Conservation (phyloP, 495 filamentous ascomycete genomes). For the Aspergillus baeticus region DNA sequence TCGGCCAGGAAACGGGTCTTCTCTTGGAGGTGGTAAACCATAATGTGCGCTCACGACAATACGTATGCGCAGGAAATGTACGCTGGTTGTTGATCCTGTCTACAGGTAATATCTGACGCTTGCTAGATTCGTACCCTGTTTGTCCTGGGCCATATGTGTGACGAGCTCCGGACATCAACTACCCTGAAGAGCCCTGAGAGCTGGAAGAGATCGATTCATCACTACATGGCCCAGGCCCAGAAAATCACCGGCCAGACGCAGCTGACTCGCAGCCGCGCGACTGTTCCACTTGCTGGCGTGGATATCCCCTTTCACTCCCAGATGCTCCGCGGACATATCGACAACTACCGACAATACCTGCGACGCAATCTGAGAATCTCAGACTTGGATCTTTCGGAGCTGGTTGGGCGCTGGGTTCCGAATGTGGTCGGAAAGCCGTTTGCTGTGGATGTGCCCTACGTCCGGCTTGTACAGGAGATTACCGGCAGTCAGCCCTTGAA, state of each 20-base stretch:
- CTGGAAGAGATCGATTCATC: background rate
- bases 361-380: slow-evolving; percentile 7
- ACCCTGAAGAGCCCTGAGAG: background rate
- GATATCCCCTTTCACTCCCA: slow-evolving; percentile 8
- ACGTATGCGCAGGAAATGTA: slow-evolving; percentile 9
- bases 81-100: background rate
- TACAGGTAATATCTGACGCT: background rate
- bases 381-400: slow-evolving; percentile 7
- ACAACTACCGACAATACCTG: slow-evolving; percentile 17
- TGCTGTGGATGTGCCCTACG: background rate
- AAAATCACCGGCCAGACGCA: background rate
- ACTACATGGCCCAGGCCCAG: background rate
- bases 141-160: background rate
- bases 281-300: slow-evolving; percentile 1
- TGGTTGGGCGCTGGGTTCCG: slow-evolving; percentile 19
- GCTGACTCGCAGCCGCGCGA: background rate
- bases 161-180: background rate
- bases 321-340: slow-evolving; percentile 10
- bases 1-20: background rate
- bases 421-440: slow-evolving; percentile 21
- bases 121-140: background rate
- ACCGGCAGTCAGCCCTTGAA: background rate
- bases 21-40: slow-evolving; percentile 8
- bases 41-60: slow-evolving; percentile 2
- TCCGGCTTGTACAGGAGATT: background rate